These are phyloP conservation scores for Mycena alexandri DNA, from an alignment of 768 basidiomycete genomes.

Conservation along the genomic window DNA sequence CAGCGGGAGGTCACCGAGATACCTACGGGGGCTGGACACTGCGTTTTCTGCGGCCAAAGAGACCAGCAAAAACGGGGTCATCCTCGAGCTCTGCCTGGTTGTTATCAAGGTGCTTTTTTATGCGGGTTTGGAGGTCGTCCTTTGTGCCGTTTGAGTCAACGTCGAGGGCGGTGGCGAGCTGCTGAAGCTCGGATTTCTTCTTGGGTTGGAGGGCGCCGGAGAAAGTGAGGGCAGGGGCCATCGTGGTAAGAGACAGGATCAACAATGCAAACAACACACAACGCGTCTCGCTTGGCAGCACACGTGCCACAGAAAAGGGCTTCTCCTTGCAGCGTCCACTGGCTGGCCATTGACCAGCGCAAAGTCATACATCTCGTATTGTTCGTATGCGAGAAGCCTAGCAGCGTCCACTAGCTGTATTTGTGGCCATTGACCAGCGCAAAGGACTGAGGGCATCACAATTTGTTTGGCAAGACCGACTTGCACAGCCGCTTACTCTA, in stretches of 20 bases:
- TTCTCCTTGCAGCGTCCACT: no score
- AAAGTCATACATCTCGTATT: no score
- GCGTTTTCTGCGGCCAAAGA: constrained; percentile 61
- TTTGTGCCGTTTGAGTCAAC: constrained; percentile 70
- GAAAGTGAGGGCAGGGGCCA: constrained; percentile 41
- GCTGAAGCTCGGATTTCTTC: constrained; percentile 77
- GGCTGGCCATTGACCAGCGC: no score
- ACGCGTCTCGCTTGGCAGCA: constrained; percentile 4
- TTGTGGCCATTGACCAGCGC: no score
- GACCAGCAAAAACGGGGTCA: constrained; percentile 67
- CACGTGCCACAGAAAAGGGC: no score
- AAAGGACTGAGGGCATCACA: no score
- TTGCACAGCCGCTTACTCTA: no score
- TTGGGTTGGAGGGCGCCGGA: constrained; percentile 71
- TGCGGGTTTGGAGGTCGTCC: constrained; percentile 71
- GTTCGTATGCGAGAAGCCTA: no score
- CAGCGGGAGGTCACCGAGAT: constrained; percentile 35
- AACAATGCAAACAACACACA: not conserved
- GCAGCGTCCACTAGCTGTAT: no score
- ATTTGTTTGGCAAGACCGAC: no score
- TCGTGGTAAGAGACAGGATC: not conserved
- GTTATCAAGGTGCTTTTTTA: constrained; percentile 71
- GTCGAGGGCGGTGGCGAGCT: constrained; percentile 66
- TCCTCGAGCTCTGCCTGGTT: constrained; percentile 69
- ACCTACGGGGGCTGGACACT: constrained; percentile 54